phyloP scores from a whole-genome alignment of 2,329 filamentous ascomycete genomes.

The Fusarium avenaceum region DNA sequence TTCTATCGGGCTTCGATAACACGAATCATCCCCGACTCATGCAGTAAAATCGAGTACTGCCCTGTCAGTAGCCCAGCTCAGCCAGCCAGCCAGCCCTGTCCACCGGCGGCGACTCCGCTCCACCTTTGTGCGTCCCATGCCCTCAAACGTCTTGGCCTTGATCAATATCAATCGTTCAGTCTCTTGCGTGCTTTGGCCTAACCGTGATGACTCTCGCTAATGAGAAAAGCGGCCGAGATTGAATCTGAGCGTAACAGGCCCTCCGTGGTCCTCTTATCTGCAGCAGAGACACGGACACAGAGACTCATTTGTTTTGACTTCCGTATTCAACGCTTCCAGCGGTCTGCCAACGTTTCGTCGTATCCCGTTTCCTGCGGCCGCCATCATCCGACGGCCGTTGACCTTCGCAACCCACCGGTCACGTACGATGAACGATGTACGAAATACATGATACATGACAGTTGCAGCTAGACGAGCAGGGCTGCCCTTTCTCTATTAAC shows the following conservation, averaged over 20 bases:
- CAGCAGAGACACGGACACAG: neutral
- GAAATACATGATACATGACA: slow-evolving; percentile 32
- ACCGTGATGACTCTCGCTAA: slow-evolving; percentile 24
- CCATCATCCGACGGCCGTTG: slow-evolving; percentile 34
- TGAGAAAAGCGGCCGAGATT: slow-evolving; percentile 28
- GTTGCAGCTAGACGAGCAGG: slow-evolving; percentile 31
- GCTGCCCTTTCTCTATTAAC: slow-evolving; percentile 11
- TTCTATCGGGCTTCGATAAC: slow-evolving; percentile 50
- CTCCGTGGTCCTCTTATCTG: slow-evolving; percentile 25
- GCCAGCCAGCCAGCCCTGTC: slow-evolving; percentile 28
- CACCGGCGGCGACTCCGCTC: slow-evolving; percentile 46
- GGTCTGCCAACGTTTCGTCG: slow-evolving; percentile 13
- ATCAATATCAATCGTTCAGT: slow-evolving; percentile 18
- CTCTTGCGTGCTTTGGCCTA: slow-evolving; percentile 34
- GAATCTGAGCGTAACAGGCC: slow-evolving; percentile 13
- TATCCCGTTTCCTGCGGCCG: slow-evolving; percentile 25
- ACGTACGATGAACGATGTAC: slow-evolving; percentile 40
- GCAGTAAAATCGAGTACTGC: slow-evolving; percentile 31
- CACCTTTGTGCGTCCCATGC: slow-evolving; percentile 31
- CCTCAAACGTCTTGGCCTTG: slow-evolving; percentile 19
- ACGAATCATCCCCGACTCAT: slow-evolving; percentile 46
- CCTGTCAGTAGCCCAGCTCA: slow-evolving; percentile 28
- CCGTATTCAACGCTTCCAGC: neutral
- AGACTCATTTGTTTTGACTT: slow-evolving; percentile 2
- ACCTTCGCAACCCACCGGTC: slow-evolving; percentile 41